These are phyloP conservation scores for Boehmeria nivea DNA, from an alignment of 306 rosid species.

Conservation along the genomic window DNA sequence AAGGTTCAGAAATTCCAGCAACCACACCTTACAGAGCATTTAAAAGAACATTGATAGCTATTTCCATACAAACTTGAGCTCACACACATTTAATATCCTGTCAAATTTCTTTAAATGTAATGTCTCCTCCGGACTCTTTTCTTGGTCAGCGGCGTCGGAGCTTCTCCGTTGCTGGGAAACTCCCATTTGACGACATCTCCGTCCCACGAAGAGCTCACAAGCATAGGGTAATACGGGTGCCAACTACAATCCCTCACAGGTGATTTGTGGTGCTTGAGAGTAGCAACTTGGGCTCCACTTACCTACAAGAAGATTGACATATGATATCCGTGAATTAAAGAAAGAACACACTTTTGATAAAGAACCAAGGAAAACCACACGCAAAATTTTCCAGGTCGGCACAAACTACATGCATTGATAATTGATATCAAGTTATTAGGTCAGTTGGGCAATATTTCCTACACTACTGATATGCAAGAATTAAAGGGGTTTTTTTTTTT, in stretches of 20 bases:
- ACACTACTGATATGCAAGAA: background rate
- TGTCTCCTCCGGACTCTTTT: conserved; percentile 37
- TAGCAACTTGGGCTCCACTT: conserved; percentile 75
- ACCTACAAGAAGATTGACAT: conserved; percentile 39
- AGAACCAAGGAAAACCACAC: background rate
- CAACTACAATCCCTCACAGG: conserved; percentile 96
- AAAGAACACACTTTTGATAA: background rate
- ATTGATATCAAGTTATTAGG: background rate
- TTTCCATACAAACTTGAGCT: background rate
- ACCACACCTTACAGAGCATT: conserved; percentile 5
- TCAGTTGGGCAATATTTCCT: background rate
- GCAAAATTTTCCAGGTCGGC: background rate
- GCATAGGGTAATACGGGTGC: conserved; percentile 80
- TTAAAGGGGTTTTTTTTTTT: too few species aligned
- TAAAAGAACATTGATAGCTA: too few species aligned
- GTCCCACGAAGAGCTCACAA: conserved; percentile 94
- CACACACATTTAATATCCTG: background rate
- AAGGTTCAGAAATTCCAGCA: conserved; percentile 2
- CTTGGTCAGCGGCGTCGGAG: conserved; percentile 28
- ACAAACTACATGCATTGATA: background rate
- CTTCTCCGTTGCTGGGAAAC: conserved; percentile 44
- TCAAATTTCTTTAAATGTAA: conserved; percentile 11
- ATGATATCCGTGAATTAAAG: background rate
- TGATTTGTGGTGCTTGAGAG: conserved; percentile 80
- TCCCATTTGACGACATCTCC: conserved; percentile 89